Percentiles rank a stretch among this genome's conserved stretches.
Conservation (phyloP, 1,284 basidiomycete species). For the Coniferiporia weirii region DNA sequence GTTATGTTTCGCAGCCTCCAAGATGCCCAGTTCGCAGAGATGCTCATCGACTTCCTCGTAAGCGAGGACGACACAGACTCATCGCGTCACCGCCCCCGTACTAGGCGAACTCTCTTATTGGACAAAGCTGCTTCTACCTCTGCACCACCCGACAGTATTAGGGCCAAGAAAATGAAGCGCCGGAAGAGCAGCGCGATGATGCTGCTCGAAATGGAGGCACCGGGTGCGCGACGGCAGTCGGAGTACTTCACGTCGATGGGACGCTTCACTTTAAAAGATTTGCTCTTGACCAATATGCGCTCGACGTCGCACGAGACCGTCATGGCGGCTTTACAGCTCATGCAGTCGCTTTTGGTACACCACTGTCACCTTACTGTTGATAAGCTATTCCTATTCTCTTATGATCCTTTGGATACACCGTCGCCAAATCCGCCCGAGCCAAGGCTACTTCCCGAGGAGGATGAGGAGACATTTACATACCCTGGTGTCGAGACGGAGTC, state of each 20-base stretch:
- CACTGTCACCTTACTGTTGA: slow-evolving; percentile 67
- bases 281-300: slow-evolving; percentile 73
- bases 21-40: slow-evolving; percentile 61
- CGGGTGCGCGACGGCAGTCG: slow-evolving; percentile 57
- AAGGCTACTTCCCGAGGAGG: slow-evolving; percentile 33
- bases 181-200: slow-evolving; percentile 84
- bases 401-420: slow-evolving; percentile 22
- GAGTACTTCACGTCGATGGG: slow-evolving; percentile 83
- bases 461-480: slow-evolving; percentile 66
- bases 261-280: slow-evolving; percentile 86
- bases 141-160: slow-evolving; percentile 30
- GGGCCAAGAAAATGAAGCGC: slow-evolving; percentile 43
- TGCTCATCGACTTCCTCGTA: slow-evolving; percentile 75
- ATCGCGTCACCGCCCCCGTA: slow-evolving; percentile 33
- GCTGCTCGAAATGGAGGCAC: slow-evolving; percentile 78
- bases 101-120: slow-evolving; percentile 43
- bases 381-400: slow-evolving; percentile 48
- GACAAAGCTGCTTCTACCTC: slow-evolving; percentile 35
- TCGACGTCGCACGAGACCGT: slow-evolving; percentile 60
- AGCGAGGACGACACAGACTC: slow-evolving; percentile 77
- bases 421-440: slow-evolving; percentile 12
- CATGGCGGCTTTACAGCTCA: slow-evolving; percentile 73
- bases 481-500: slow-evolving; percentile 41
- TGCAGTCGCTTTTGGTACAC: slow-evolving; percentile 67
- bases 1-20: slow-evolving; percentile 77